Evolutionary conservation across 139 green algal genomes (phyloP).

Genomic region (Volvox reticuliferus): DNA sequence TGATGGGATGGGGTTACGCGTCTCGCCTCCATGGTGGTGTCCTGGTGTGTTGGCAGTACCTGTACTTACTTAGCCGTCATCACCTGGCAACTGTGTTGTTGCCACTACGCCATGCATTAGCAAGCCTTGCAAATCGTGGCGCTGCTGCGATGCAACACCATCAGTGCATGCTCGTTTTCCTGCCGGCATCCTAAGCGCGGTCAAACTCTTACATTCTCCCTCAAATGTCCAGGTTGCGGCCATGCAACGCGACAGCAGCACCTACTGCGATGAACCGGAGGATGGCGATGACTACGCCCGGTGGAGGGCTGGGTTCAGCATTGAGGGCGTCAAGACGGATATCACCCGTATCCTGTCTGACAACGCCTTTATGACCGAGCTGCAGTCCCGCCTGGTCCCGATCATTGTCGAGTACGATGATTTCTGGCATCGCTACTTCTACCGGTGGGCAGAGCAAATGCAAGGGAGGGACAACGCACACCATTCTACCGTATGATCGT

Average conservation of each 20-base stretch:
- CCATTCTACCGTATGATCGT: too few species aligned
- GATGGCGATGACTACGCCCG: conserved; percentile 79
- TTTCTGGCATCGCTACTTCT: conserved; percentile 98
- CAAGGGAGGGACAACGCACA: too few species aligned
- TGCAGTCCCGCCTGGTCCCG: conserved; percentile 90
- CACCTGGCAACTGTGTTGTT: too few species aligned
- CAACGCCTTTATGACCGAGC: conserved; percentile 86
- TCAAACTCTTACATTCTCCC: not conserved
- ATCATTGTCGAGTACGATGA: conserved; percentile 91
- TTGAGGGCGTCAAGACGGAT: conserved; percentile 67
- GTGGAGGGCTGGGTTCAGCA: conserved; percentile 69
- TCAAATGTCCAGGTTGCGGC: conserved; percentile 63
- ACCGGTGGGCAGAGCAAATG: conserved; percentile 59
- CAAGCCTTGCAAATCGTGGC: too few species aligned
- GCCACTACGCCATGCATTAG: too few species aligned
- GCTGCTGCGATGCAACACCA: too few species aligned
- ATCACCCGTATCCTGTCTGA: conserved; percentile 65
- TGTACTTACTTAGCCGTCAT: too few species aligned
- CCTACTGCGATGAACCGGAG: conserved; percentile 96
- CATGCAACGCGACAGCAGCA: conserved; percentile 93
- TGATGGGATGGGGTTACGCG: not conserved
- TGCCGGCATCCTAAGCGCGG: not conserved
- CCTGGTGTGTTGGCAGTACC: too few species aligned
- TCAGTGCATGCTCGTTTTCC: too few species aligned
- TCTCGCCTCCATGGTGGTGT: too few species aligned